Conservation (phyloP, 2,329 filamentous ascomycete species). For the Colletotrichum plurivorum region DNA sequence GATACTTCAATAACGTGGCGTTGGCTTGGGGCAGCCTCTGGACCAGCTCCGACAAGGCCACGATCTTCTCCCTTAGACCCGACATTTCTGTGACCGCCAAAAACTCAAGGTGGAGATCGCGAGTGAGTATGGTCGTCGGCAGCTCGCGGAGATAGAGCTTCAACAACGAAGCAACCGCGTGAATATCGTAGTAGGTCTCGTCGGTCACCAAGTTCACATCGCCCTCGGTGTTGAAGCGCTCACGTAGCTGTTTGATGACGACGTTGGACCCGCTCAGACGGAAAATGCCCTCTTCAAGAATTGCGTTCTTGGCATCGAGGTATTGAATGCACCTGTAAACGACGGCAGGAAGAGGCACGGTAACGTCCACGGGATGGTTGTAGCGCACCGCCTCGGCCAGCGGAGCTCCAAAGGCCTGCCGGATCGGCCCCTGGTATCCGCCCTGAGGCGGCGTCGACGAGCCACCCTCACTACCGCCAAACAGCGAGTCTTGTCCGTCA, state of each 20-base stretch:
- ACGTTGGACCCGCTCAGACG: constrained; percentile 96
- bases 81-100: constrained; percentile 85
- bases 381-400: constrained; percentile 88
- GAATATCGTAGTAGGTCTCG: constrained; percentile 92
- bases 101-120: constrained; percentile 92
- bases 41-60: constrained; percentile 82
- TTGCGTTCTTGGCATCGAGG: constrained; percentile 84
- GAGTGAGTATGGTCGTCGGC: constrained; percentile 90
- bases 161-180: constrained; percentile 92
- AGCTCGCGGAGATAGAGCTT: constrained; percentile 96
- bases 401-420: constrained; percentile 87
- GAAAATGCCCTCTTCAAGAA: constrained; percentile 94
- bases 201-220: constrained; percentile 90
- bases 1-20: constrained; percentile 82
- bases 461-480: constrained; percentile 63
- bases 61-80: constrained; percentile 82
- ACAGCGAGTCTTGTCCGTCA: constrained; percentile 70
- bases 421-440: constrained; percentile 67
- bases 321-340: constrained; percentile 97
- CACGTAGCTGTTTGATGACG: constrained; percentile 90
- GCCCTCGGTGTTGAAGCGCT: constrained; percentile 93
- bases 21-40: constrained; percentile 86
- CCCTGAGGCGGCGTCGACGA: constrained; percentile 59
- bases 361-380: constrained; percentile 80
- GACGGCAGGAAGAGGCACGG: constrained; percentile 87